phyloP scores from a whole-genome alignment of 1,284 basidiomycete genomes.

The Grifola frondosa region DNA sequence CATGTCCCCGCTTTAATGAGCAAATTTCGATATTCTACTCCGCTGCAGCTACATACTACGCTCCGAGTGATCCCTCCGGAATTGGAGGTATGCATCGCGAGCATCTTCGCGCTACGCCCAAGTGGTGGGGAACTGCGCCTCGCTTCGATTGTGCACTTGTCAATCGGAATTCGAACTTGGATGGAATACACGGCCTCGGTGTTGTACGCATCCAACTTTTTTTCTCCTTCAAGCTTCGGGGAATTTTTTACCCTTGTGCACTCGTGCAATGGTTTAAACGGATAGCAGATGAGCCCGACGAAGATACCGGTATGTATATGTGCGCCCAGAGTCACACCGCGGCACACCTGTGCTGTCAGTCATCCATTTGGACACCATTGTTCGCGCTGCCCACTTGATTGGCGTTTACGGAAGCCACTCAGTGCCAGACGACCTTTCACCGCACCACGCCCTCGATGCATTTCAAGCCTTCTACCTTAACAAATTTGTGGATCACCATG shows the following conservation, averaged over 20 bases:
- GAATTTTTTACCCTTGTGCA: slow-evolving; percentile 13
- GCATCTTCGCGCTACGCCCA: slow-evolving; percentile 10
- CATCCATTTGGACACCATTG: slow-evolving; percentile 12
- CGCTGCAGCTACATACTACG: slow-evolving; percentile 11
- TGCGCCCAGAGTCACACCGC: slow-evolving; percentile 11
- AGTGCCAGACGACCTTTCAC: background rate
- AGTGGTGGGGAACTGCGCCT: slow-evolving; percentile 10
- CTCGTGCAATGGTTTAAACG: slow-evolving; percentile 17
- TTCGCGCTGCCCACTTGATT: slow-evolving; percentile 12
- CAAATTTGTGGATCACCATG: slow-evolving; percentile 12
- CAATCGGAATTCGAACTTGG: background rate
- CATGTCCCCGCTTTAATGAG: slow-evolving; percentile 1
- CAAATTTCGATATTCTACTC: slow-evolving; percentile 10
- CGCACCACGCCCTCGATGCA: slow-evolving; percentile 1
- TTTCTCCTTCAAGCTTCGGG: slow-evolving; percentile 2
- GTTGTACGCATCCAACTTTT: slow-evolving; percentile 1
- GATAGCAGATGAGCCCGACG: slow-evolving; percentile 11
- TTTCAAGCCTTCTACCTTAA: slow-evolving; percentile 10
- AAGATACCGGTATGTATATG: slow-evolving; percentile 18
- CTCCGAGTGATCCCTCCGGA: slow-evolving; percentile 25
- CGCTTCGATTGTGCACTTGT: slow-evolving; percentile 11
- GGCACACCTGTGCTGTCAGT: background rate
- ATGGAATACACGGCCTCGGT: background rate
- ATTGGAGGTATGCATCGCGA: slow-evolving; percentile 16
- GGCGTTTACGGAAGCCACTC: slow-evolving; percentile 10